Percentiles rank a stretch among this genome's conserved stretches.
Evolutionary conservation across 2,329 filamentous ascomycete species (phyloP).

Genomic region (Diaporthe batatas): DNA sequence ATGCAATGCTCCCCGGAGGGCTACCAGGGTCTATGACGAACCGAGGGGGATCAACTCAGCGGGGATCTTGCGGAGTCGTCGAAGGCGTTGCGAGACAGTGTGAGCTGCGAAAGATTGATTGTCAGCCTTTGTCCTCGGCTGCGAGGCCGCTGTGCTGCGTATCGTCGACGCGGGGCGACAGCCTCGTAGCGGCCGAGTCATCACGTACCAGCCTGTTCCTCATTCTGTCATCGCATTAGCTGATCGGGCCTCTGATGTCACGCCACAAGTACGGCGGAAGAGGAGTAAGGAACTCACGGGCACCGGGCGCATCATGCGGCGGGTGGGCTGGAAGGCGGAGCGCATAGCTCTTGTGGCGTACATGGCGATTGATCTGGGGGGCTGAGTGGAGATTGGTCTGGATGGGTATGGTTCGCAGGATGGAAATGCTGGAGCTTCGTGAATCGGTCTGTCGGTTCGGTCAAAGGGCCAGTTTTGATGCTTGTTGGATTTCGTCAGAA

Average conservation of each 20-base stretch:
- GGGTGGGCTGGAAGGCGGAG: slow-evolving; percentile 73
- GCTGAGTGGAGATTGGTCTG: slow-evolving; percentile 49
- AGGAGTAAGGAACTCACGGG: slow-evolving; percentile 70
- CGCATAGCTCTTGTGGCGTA: slow-evolving; percentile 74
- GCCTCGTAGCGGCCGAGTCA: slow-evolving; percentile 37
- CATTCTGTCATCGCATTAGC: slow-evolving; percentile 64
- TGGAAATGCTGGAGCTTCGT: slow-evolving; percentile 40
- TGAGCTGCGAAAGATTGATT: slow-evolving; percentile 74
- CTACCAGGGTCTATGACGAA: slow-evolving; percentile 62
- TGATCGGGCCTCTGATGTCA: slow-evolving; percentile 49
- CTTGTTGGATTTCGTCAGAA: slow-evolving; percentile 36
- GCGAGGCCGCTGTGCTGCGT: neutral
- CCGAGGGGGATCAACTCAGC: slow-evolving; percentile 95
- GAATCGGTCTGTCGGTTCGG: slow-evolving; percentile 41
- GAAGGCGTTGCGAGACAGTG: slow-evolving; percentile 95
- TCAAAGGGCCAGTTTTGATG: slow-evolving; percentile 34
- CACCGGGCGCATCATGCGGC: slow-evolving; percentile 76
- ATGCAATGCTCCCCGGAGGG: slow-evolving; percentile 14
- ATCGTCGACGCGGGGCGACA: neutral
- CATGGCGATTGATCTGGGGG: slow-evolving; percentile 66
- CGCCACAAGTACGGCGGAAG: slow-evolving; percentile 14
- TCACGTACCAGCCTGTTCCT: slow-evolving; percentile 76
- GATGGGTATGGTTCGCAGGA: slow-evolving; percentile 32
- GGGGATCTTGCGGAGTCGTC: slow-evolving; percentile 89
- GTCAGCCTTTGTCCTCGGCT: slow-evolving; percentile 33